Conservation (phyloP, 345 rosid species). For the Kernera saxatilis region DNA sequence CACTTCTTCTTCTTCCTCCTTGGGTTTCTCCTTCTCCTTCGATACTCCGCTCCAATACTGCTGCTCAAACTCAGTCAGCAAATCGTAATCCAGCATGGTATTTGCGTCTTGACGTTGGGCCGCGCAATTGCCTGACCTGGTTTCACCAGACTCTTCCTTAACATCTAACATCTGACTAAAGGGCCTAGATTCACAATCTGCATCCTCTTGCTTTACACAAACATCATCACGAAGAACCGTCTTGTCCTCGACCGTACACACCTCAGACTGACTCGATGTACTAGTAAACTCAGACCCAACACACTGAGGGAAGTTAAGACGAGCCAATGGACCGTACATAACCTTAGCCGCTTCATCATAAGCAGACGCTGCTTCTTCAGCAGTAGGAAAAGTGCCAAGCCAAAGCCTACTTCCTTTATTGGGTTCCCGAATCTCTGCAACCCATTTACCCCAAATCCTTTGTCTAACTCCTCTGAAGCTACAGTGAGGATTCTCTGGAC, state of each 20-base stretch:
- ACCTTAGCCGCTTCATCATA: constrained; percentile 73
- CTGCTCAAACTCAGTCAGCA: constrained; percentile 21
- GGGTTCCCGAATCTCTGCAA: constrained; percentile 83
- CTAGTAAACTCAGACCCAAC: constrained; percentile 26
- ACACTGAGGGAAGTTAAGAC: constrained; percentile 46
- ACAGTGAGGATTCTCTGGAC: constrained; percentile 59
- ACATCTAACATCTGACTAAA: not conserved
- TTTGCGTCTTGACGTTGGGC: not conserved
- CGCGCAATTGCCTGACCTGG: not conserved
- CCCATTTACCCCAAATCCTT: constrained; percentile 97
- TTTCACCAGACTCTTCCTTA: not conserved
- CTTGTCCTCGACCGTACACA: constrained; percentile 34
- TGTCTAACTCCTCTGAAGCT: constrained; percentile 80
- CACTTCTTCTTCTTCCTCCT: constrained; percentile 13
- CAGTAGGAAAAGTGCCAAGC: constrained; percentile 87
- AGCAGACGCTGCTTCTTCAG: constrained; percentile 64
- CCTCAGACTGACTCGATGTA: constrained; percentile 44
- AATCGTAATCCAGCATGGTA: not conserved
- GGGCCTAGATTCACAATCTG: constrained; percentile 26
- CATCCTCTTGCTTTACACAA: constrained; percentile 18
- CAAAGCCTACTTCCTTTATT: constrained; percentile 60
- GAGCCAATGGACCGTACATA: constrained; percentile 68
- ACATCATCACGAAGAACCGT: not conserved
- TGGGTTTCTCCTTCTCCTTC: constrained; percentile 2
- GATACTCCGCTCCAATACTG: not conserved